These are phyloP conservation scores for Eucalyptus lansdowneana DNA, from an alignment of 345 rosid genomes.

Conservation along the genomic window DNA sequence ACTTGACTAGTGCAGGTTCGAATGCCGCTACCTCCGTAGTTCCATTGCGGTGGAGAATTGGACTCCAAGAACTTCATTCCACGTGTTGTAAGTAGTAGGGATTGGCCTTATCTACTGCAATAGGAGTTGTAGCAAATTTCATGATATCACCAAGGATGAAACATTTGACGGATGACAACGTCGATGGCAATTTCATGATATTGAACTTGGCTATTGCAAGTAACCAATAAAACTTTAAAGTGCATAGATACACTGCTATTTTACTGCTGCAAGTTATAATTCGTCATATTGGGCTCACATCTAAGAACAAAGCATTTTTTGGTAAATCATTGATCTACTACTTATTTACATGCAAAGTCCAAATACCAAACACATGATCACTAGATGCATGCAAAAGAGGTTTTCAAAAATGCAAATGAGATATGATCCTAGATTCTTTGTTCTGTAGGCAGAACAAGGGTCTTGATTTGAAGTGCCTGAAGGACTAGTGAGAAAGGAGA, in stretches of 20 bases:
- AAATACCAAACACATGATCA: neutral
- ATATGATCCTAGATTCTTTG: no score
- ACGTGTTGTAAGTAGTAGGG: no score
- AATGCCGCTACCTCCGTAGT: neutral
- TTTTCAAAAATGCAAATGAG: no score
- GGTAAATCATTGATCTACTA: neutral
- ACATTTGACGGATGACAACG: neutral
- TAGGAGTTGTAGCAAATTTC: no score
- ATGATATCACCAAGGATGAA: neutral
- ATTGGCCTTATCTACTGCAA: no score
- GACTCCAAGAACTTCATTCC: neutral
- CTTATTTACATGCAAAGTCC: neutral
- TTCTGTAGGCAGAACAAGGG: neutral
- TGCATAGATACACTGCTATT: neutral
- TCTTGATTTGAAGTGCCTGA: neutral
- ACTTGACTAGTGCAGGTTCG: neutral
- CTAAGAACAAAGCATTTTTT: neutral
- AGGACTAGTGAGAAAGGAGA: neutral
- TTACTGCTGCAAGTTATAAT: neutral
- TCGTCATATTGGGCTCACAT: neutral
- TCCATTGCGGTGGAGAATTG: neutral
- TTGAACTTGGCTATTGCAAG: neutral
- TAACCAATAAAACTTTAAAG: no score
- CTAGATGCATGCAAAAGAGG: neutral
- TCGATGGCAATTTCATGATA: no score